Evolutionary conservation across 108 stramenopile species (phyloP).

Genomic region (Skeletonema grethae): DNA sequence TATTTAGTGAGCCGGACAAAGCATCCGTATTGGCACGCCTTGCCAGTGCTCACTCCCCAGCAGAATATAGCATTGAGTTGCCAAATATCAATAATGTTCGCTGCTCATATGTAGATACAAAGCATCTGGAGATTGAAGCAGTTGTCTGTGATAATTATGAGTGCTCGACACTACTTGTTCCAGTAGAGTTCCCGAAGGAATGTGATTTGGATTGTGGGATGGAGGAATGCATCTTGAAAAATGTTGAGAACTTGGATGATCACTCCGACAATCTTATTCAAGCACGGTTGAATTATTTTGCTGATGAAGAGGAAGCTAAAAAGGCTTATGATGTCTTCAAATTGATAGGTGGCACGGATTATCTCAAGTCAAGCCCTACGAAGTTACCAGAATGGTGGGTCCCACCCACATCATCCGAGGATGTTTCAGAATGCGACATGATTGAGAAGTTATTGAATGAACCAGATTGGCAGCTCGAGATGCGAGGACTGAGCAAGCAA

Average conservation of each 20-base stretch:
- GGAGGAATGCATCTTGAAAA: conserved; percentile 17
- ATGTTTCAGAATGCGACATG: conserved; percentile 11
- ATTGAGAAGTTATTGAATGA: conserved; percentile 20
- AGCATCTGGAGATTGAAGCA: conserved; percentile 29
- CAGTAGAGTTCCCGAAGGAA: conserved; percentile 22
- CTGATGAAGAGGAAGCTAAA: conserved; percentile 7
- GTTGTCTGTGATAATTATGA: conserved; percentile 23
- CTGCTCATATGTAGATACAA: conserved; percentile 9
- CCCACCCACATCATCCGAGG: conserved; percentile 4
- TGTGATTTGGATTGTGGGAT: conserved; percentile 4
- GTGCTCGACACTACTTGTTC: conserved; percentile 27
- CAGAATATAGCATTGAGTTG: conserved; percentile 7
- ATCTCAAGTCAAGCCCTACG: background rate
- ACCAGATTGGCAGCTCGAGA: conserved; percentile 10
- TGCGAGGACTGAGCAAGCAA: conserved; percentile 6
- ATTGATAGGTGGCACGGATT: conserved; percentile 1
- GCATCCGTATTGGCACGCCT: conserved; percentile 17
- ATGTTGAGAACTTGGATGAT: background rate
- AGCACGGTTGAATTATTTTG: background rate
- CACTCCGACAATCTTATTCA: background rate
- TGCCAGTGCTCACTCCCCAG: conserved; percentile 22
- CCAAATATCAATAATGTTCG: conserved; percentile 15
- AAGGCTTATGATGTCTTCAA: conserved; percentile 6
- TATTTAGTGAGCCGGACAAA: background rate
- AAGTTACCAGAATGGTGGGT: conserved; percentile 28